A percentile compares a stretch with the other conserved stretches of the same genome.
Conservation (phyloP, 306 rosid species). For the Delonix regia region DNA sequence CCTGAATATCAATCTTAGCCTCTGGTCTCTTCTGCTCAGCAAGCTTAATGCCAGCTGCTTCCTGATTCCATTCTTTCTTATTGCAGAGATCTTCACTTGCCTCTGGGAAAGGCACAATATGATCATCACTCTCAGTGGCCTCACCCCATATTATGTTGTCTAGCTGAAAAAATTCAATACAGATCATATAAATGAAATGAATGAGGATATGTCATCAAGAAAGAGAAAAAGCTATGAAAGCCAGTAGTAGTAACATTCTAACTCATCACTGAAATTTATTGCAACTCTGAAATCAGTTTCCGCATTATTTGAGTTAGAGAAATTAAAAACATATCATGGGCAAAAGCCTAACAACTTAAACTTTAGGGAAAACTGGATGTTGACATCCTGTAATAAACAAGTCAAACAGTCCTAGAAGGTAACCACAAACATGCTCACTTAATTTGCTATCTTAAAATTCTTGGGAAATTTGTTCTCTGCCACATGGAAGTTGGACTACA, state of each 20-base stretch:
- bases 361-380: no score
- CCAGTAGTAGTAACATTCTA: conserved; percentile 7
- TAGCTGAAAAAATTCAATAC: conserved; percentile 64
- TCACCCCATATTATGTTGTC: conserved; percentile 93
- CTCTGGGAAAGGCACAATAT: conserved; percentile 83
- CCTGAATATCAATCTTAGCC: conserved; percentile 49
- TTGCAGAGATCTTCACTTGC: conserved; percentile 58
- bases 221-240: background rate
- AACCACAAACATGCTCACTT: background rate
- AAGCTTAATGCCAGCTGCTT: conserved; percentile 47
- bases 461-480: background rate
- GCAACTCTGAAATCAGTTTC: background rate
- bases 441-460: background rate
- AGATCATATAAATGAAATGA: conserved; percentile 29
- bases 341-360: background rate
- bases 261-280: conserved; percentile 11
- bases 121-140: conserved; percentile 75
- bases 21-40: conserved; percentile 58
- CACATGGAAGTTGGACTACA: background rate
- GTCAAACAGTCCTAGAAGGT: conserved; percentile 16
- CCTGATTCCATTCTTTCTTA: conserved; percentile 65
- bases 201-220: conserved; percentile 17
- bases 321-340: background rate
- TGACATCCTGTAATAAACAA: background rate
- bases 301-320: background rate